A percentile compares a stretch with the other conserved stretches of the same genome.
Conservation (phyloP, 1,139 yeast species). For the Yamadazyma songkhlaensis region DNA sequence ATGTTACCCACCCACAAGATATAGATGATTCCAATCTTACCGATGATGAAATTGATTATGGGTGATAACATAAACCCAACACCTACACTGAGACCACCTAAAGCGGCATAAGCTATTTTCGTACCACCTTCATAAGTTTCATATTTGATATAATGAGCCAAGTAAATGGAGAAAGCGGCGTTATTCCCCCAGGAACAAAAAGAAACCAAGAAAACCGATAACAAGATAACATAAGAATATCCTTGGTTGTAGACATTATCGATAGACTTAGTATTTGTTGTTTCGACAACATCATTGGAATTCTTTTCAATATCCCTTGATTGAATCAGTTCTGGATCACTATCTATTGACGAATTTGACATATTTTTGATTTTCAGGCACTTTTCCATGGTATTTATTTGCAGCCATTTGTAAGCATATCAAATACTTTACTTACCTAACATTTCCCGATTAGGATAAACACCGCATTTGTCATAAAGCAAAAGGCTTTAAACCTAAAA, state of each 20-base stretch:
- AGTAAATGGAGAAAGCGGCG: conserved; percentile 42
- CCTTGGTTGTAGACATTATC: conserved; percentile 28
- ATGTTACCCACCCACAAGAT: conserved; percentile 32
- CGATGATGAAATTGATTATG: conserved; percentile 27
- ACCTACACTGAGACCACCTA: conserved; percentile 25
- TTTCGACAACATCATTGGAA: no score
- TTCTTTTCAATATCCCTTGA: no score
- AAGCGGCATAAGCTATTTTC: conserved; percentile 19
- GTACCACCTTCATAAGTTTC: conserved; percentile 20
- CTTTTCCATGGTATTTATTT: no score
- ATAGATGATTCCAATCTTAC: conserved; percentile 26
- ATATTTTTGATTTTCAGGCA: no score
- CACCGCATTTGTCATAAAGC: no score
- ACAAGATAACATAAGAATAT: conserved; percentile 36
- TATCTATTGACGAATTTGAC: no score
- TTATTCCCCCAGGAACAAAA: conserved; percentile 45
- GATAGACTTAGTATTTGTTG: background rate
- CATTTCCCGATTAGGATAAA: no score
- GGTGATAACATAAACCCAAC: conserved; percentile 19
- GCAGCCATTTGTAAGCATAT: no score
- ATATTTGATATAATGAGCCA: conserved; percentile 32
- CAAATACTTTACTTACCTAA: no score
- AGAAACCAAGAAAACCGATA: conserved; percentile 30
- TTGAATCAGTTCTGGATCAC: no score
- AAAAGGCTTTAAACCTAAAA: no score